phyloP scores from a whole-genome alignment of 2,329 filamentous ascomycete genomes.

The Fusarium irregulare region DNA sequence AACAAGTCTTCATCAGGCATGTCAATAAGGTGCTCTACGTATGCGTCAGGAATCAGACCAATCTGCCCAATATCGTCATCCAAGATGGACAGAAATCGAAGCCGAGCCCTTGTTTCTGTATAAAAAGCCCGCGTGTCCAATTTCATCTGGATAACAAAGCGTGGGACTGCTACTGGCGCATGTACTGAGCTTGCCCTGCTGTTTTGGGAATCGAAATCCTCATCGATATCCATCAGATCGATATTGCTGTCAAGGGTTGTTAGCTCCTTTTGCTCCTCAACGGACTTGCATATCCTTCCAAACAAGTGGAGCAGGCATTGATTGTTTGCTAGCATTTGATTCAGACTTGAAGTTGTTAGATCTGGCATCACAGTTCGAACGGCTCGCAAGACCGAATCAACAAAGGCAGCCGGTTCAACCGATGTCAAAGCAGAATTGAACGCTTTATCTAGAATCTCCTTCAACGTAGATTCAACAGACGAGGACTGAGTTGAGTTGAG shows the following conservation, averaged over 20 bases:
- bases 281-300: slow-evolving; percentile 50
- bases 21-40: slow-evolving; percentile 62
- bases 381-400: slow-evolving; percentile 59
- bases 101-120: slow-evolving; percentile 58
- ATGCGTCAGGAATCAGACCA: slow-evolving; percentile 62
- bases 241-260: slow-evolving; percentile 50
- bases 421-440: slow-evolving; percentile 56
- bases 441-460: slow-evolving; percentile 55
- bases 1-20: slow-evolving; percentile 66
- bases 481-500: slow-evolving; percentile 61
- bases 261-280: slow-evolving; percentile 42
- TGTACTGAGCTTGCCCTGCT: slow-evolving; percentile 58
- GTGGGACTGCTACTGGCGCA: slow-evolving; percentile 57
- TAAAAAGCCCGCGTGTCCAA: slow-evolving; percentile 61
- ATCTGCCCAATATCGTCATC: slow-evolving; percentile 58
- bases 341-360: slow-evolving; percentile 54
- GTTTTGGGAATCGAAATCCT: slow-evolving; percentile 70
- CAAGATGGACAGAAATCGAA: slow-evolving; percentile 59
- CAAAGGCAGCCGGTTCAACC: slow-evolving; percentile 58
- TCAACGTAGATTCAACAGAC: slow-evolving; percentile 59
- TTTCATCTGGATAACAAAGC: slow-evolving; percentile 57
- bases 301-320: slow-evolving; percentile 58
- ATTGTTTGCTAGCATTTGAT: slow-evolving; percentile 53
- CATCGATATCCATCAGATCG: slow-evolving; percentile 75
- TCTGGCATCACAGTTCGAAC: slow-evolving; percentile 61